Evolutionary conservation across 164 flowering plant genomes (phyloP).

Genomic region (Vitis labrusca): DNA sequence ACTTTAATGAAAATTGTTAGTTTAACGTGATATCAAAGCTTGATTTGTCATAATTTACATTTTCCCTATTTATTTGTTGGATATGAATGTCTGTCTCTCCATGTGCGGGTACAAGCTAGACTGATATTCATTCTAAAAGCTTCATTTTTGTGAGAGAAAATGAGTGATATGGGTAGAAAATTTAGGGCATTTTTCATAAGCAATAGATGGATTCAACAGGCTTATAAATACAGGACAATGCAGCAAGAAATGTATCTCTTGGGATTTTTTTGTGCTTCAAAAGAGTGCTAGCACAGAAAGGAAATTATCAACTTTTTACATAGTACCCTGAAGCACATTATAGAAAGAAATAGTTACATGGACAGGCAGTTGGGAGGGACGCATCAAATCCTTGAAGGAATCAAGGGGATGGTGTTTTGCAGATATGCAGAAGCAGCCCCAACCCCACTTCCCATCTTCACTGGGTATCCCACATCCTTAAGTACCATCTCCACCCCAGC

Average conservation of each 20-base stretch:
- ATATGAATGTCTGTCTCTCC: too few relatives aligned
- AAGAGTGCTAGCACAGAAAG: background rate
- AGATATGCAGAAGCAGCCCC: conserved; percentile 84
- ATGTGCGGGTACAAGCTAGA: too few relatives aligned
- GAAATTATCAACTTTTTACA: conserved; percentile 9
- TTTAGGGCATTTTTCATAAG: too few relatives aligned
- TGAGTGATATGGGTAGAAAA: too few relatives aligned
- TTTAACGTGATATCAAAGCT: too few relatives aligned
- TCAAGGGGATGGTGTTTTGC: conserved; percentile 73
- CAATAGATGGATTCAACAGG: background rate
- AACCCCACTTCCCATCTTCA: conserved; percentile 89
- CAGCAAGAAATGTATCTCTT: background rate
- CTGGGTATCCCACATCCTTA: conserved; percentile 90
- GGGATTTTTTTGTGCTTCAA: conserved; percentile 3
- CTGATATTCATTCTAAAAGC: too few relatives aligned
- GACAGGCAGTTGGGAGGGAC: background rate
- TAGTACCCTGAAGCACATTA: conserved; percentile 3
- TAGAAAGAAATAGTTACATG: conserved; percentile 25
- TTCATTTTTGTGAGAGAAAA: too few relatives aligned
- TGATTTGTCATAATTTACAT: too few relatives aligned
- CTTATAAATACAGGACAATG: background rate
- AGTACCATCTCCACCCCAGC: conserved; percentile 97
- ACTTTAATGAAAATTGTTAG: too few relatives aligned
- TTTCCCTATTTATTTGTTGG: too few relatives aligned
- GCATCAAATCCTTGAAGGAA: conserved; percentile 78